phyloP scores from a whole-genome alignment of 2,329 filamentous ascomycete genomes.

The Alternaria panax region DNA sequence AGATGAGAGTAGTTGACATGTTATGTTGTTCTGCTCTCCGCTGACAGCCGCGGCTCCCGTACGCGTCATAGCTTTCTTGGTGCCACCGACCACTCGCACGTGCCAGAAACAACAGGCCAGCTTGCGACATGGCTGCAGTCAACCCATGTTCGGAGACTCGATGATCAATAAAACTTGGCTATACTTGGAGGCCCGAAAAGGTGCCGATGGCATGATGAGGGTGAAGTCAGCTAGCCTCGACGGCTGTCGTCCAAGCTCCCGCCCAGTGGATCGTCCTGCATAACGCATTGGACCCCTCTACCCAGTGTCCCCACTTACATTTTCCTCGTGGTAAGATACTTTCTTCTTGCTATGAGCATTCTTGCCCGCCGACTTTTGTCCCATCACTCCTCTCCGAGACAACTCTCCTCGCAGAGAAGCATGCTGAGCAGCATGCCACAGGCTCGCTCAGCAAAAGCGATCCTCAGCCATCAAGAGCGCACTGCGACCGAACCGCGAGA shows the following conservation, averaged over 20 bases:
- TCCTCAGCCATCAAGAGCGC: slow-evolving; percentile 68
- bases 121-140: neutral
- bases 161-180: neutral
- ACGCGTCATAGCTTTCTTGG: slow-evolving; percentile 18
- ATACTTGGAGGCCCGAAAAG: slow-evolving; percentile 5
- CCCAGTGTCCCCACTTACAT: slow-evolving; percentile 25
- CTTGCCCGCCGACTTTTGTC: slow-evolving; percentile 22
- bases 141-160: neutral
- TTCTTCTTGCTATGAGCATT: slow-evolving; percentile 26
- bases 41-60: slow-evolving; percentile 17
- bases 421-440: slow-evolving; percentile 42
- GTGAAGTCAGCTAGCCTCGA: slow-evolving; percentile 11
- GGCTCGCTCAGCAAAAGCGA: slow-evolving; percentile 40
- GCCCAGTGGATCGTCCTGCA: slow-evolving; percentile 21
- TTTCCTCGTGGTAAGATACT: slow-evolving; percentile 25
- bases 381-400: slow-evolving; percentile 15
- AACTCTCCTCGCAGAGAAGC: slow-evolving; percentile 22
- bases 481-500: slow-evolving; percentile 78
- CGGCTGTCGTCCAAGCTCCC: slow-evolving; percentile 23
- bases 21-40: slow-evolving; percentile 6
- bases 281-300: slow-evolving; percentile 21
- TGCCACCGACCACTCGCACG: slow-evolving; percentile 3
- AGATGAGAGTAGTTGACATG: neutral
- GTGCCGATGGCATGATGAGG: slow-evolving; percentile 1
- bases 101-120: neutral